Evolutionary conservation across 179 eudicot species (phyloP), one percentile per base, ranked within the genome.

Genomic region (Amaranthus tricolor): DNA sequence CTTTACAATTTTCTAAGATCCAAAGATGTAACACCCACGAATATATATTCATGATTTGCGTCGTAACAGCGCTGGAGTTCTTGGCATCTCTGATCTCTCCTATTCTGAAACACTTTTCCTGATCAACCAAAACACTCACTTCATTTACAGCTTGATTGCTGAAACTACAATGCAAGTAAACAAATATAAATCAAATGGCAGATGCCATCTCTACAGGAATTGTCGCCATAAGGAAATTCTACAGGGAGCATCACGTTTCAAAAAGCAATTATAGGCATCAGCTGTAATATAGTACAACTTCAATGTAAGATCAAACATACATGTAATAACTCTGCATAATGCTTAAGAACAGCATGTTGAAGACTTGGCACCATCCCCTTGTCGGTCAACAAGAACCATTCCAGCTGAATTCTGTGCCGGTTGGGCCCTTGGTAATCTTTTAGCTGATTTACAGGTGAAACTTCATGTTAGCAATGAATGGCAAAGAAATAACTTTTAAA

Each of bases 341-440:
- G 49, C 76, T 82, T 84, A 91, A 68, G 96, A 77, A 81, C 97
- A 95, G 85, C 99, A 95, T 47, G 93, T n/a, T 44, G 96, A 66
- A 79, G 96, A 76, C 62, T 83, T 86, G 64, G 91, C 75, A 72
- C 91, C 94, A 73, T 88, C 97, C 31, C 91, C 74, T 64, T 91
- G 95, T 79, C 96, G 82, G 73, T 95, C 90, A 20, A 88, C 95
- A 45, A 95, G 89, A 83, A 95, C 96, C 97, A 95, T 95, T 61
- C 99, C 97, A 21, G 95, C 90, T 53, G 96, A 93, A 79, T 89
- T 93, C 79, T 90, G 97, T 55, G 93, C 82, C 61, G 97, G 88
- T 76, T 93, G 97, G 59, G 97, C 97, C 84, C 95, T 87, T 5
- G 99, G 97, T 75, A 95, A 76, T 73, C 84, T 86, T 81, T 89